phyloP scores from a whole-genome alignment of 2,329 filamentous ascomycete species.

The Paecilomyces fulvus region DNA sequence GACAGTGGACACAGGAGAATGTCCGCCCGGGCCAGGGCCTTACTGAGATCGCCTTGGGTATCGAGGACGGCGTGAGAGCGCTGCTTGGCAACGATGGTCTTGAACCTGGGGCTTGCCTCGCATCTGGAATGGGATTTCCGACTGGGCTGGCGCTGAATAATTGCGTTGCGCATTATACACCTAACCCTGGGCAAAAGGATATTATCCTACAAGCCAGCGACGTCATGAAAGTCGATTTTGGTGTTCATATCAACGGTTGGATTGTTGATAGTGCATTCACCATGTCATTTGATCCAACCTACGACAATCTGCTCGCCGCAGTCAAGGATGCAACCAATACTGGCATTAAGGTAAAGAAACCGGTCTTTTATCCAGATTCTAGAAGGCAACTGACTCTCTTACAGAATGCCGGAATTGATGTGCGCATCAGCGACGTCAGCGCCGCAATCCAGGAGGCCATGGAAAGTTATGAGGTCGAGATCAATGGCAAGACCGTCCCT shows the following conservation, averaged over 20 bases:
- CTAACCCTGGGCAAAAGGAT: slow-evolving; percentile 56
- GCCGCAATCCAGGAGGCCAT: slow-evolving; percentile 53
- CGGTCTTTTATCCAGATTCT: neutral
- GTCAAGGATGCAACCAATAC: slow-evolving; percentile 68
- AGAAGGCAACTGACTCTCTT: slow-evolving; percentile 6
- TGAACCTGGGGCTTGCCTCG: slow-evolving; percentile 42
- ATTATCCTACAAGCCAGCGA: slow-evolving; percentile 62
- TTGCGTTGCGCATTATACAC: slow-evolving; percentile 48
- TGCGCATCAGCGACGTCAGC: slow-evolving; percentile 47
- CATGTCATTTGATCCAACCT: slow-evolving; percentile 64
- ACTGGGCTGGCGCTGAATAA: slow-evolving; percentile 49
- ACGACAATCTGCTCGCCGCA: slow-evolving; percentile 64
- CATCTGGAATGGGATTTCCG: slow-evolving; percentile 48
- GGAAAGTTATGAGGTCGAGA: slow-evolving; percentile 54
- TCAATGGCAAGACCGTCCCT: slow-evolving; percentile 44
- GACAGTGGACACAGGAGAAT: slow-evolving; percentile 40
- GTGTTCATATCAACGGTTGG: slow-evolving; percentile 69
- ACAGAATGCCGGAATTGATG: slow-evolving; percentile 47
- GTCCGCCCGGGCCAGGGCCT: slow-evolving; percentile 45
- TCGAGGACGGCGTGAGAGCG: slow-evolving; percentile 47
- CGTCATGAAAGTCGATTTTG: slow-evolving; percentile 76
- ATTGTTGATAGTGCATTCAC: slow-evolving; percentile 80
- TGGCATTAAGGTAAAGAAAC: slow-evolving; percentile 32
- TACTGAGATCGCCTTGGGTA: slow-evolving; percentile 43
- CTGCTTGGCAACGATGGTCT: slow-evolving; percentile 45